These are phyloP conservation scores for Chrysopogon serrulatus DNA, from an alignment of 176 grass and related monocot species.

Conservation along the genomic window DNA sequence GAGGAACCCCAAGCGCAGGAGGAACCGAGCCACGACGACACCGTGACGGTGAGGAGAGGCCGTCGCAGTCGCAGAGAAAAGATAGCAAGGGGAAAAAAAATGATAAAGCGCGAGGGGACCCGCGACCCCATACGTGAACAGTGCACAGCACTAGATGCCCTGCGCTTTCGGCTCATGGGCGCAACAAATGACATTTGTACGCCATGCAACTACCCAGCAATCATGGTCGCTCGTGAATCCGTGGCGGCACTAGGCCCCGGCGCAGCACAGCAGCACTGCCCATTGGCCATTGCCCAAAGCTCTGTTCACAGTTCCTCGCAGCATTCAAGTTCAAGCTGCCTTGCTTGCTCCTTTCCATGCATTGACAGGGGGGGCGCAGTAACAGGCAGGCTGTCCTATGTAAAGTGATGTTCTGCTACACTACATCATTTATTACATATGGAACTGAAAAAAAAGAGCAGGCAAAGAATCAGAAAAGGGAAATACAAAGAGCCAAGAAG, in stretches of 20 bases:
- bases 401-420: neutral
- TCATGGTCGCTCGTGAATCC: neutral
- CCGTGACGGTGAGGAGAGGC: neutral
- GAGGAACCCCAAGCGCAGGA: neutral
- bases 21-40: too few relatives aligned
- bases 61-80: neutral
- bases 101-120: neutral
- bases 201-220: conserved; percentile 20
- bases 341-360: neutral
- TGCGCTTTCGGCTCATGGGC: neutral
- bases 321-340: neutral
- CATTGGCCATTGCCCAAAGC: neutral
- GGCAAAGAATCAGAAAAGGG: neutral
- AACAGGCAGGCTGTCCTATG: neutral
- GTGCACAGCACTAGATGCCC: neutral
- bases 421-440: neutral
- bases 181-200: conserved; percentile 26
- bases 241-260: neutral
- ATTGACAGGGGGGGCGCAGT: neutral
- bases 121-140: conserved; percentile 2
- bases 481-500: neutral
- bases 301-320: neutral
- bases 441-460: neutral
- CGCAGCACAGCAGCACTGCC: neutral
- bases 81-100: neutral